These are phyloP conservation scores for Phlebiopsis flavidoalba DNA, from an alignment of 768 basidiomycete genomes.

Conservation along the genomic window DNA sequence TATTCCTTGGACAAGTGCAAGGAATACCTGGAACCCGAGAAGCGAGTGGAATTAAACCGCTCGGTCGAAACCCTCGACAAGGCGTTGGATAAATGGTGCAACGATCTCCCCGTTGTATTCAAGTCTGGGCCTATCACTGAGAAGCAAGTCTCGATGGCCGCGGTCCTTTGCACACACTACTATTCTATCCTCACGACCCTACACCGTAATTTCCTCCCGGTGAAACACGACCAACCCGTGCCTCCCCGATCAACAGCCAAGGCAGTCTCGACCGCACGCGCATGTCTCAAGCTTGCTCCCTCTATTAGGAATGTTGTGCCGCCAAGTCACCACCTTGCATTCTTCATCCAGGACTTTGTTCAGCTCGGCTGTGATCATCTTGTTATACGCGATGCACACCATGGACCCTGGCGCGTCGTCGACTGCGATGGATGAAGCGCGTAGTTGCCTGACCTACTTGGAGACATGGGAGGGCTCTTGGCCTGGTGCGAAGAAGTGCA, in stretches of 20 bases:
- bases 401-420: slow-evolving; percentile 57
- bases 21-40: slow-evolving; percentile 68
- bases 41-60: slow-evolving; percentile 69
- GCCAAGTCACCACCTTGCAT: slow-evolving; percentile 80
- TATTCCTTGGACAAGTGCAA: slow-evolving; percentile 77
- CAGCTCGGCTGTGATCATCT: slow-evolving; percentile 81
- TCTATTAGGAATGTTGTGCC: slow-evolving; percentile 83
- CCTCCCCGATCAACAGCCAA: slow-evolving; percentile 71
- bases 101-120: slow-evolving; percentile 68
- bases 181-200: slow-evolving; percentile 85
- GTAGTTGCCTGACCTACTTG: slow-evolving; percentile 62
- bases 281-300: slow-evolving; percentile 79
- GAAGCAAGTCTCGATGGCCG: slow-evolving; percentile 81
- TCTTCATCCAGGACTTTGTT: slow-evolving; percentile 89
- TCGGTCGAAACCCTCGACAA: slow-evolving; percentile 75
- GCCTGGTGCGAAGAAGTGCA: slow-evolving; percentile 87
- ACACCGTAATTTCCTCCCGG: slow-evolving; percentile 83
- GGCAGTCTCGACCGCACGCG: slow-evolving; percentile 80
- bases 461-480: slow-evolving; percentile 82
- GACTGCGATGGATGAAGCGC: slow-evolving; percentile 80
- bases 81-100: slow-evolving; percentile 79
- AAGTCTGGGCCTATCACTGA: slow-evolving; percentile 70
- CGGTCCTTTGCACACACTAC: slow-evolving; percentile 83
- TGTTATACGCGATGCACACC: slow-evolving; percentile 84
- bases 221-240: slow-evolving; percentile 64